phyloP scores from a whole-genome alignment of 2,329 filamentous ascomycete genomes.

The Aspergillus arachidicola region DNA sequence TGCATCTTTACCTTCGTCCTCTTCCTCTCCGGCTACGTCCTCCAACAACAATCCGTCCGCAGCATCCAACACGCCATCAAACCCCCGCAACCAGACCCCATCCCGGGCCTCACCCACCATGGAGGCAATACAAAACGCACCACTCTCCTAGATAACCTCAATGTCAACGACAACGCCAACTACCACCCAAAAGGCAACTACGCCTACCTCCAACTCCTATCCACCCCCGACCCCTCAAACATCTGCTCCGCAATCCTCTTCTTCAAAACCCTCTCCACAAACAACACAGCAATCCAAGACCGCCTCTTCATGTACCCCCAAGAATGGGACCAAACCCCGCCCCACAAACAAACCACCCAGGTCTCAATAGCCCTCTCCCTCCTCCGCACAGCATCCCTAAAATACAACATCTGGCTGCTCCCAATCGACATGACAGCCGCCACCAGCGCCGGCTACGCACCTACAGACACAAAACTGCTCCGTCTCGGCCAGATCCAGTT shows the following conservation, averaged over 20 bases:
- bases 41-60: constrained; percentile 83
- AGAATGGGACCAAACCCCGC: constrained; percentile 44
- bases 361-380: constrained; percentile 39
- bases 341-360: constrained; percentile 25
- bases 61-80: constrained; percentile 73
- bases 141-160: constrained; percentile 16
- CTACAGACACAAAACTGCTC: constrained; percentile 41
- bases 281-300: constrained; percentile 39
- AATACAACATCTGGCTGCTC: constrained; percentile 45
- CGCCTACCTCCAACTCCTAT: constrained; percentile 49
- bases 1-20: constrained; percentile 77
- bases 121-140: constrained; percentile 22
- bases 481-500: constrained; percentile 43
- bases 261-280: constrained; percentile 43
- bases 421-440: constrained; percentile 44
- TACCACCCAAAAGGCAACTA: constrained; percentile 31
- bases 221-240: constrained; percentile 44
- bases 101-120: constrained; percentile 22
- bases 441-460: constrained; percentile 32
- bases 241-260: constrained; percentile 50
- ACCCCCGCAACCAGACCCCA: constrained; percentile 22
- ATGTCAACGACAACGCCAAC: background rate
- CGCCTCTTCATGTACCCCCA: constrained; percentile 51
- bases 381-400: constrained; percentile 41
- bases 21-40: constrained; percentile 82